phyloP scores from a whole-genome alignment of 331 rosid genomes.

The Pyracantha coccinea region DNA sequence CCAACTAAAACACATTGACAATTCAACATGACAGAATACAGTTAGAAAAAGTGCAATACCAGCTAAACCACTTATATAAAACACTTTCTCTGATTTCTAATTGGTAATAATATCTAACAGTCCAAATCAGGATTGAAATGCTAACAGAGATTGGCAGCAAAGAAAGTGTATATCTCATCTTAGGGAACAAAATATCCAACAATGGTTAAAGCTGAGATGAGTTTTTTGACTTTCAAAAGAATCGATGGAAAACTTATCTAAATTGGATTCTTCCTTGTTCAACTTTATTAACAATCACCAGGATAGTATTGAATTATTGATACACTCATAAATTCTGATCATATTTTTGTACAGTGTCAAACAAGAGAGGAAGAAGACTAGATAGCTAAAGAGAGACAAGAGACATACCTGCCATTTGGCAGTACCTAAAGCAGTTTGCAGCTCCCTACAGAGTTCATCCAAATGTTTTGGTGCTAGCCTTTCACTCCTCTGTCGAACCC shows the following conservation, averaged over 20 bases:
- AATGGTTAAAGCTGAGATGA: neutral
- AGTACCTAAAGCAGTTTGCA: conserved; percentile 91
- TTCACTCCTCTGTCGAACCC: conserved; percentile 70
- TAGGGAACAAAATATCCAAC: too few relatives aligned
- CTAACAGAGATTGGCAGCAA: neutral
- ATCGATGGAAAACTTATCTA: neutral
- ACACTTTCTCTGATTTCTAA: neutral
- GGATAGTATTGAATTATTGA: neutral
- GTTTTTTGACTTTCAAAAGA: neutral
- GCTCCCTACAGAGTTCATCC: conserved; percentile 68
- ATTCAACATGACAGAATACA: neutral
- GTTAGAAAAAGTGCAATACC: neutral
- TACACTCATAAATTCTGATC: neutral
- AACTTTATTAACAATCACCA: neutral
- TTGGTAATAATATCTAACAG: neutral
- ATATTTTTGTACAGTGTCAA: neutral
- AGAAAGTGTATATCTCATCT: too few relatives aligned
- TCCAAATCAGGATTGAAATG: neutral
- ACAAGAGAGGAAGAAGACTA: neutral
- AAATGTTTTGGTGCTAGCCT: conserved; percentile 25
- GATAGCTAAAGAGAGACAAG: neutral
- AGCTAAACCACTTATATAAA: neutral
- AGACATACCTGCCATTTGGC: conserved; percentile 93
- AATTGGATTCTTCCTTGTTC: neutral
- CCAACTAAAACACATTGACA: conserved; percentile 58